Evolutionary conservation across 2,329 filamentous ascomycete species (phyloP), one percentile per base, ranked within the genome.

Genomic region (Hypocreales sp.): DNA sequence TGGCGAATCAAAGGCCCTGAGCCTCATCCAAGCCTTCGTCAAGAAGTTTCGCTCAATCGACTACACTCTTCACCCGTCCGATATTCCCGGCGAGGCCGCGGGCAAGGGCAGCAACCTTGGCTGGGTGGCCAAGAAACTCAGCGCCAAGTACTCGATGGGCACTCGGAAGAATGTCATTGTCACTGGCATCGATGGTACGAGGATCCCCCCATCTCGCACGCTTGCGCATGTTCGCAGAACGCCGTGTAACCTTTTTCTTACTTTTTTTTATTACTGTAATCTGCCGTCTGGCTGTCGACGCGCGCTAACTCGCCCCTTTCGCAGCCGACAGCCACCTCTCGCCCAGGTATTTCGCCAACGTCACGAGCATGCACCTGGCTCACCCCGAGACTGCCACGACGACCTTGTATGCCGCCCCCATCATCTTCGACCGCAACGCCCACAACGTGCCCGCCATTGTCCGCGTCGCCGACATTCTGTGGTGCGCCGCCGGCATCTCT

Each of bases 91-190:
- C 9, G 77, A 82, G 45, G 67, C 75, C 26, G 72, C 75, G 29
- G 77, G 77, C 31, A 82, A 82, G 45, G 77, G 77, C 36, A 81
- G 76, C 55, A 82, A 82, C 47, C 62, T 78, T 33, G 67, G 68
- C 27, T 82, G 75, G 72, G 73, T 74, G 12, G 76, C 74, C 8
- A 65, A 67, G 36, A 71, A 73, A 46, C 58, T 76, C 27, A 74
- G 70, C 45, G 62, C 65, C 40, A 71, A 63, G 40, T 78, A 79
- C 39, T 46, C 60, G 5, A 52, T 64, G 31, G 45, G 44, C 7
- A 40, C 53, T 37, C 59, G 70, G 33, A 67, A 65, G 37, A 64
- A 79, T 42, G 67, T 79, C 5, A 63, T 81, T 25, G 58, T 81
- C 31, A 81, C 77, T 1, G 71, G 73, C 27, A 78, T 82, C 44